A percentile compares a stretch with the other conserved stretches of the same genome.
These are phyloP conservation scores for Davidsoniella australis DNA, from an alignment of 2,329 filamentous ascomycete species.

Conservation along the genomic window DNA sequence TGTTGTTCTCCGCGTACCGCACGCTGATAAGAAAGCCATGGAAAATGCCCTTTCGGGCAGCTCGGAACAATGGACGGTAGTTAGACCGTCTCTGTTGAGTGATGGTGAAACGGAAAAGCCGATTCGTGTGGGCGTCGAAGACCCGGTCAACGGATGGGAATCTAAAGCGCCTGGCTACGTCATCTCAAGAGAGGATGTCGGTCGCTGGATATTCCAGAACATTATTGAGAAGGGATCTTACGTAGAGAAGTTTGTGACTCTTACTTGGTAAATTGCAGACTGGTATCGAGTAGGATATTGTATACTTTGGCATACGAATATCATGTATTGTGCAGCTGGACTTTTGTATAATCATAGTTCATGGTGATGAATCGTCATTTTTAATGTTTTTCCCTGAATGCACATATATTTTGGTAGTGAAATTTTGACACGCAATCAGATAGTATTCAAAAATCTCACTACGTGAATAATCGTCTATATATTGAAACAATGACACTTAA, in stretches of 20 bases:
- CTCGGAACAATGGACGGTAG: conserved; percentile 22
- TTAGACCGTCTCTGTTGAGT: conserved; percentile 23
- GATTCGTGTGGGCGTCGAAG: conserved; percentile 25
- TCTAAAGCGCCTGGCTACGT: conserved; percentile 27
- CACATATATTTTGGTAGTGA: too few species aligned
- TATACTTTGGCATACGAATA: too few species aligned
- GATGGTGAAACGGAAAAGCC: conserved; percentile 15
- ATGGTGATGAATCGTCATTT: too few species aligned
- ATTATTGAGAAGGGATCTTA: conserved; percentile 19
- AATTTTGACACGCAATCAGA: too few species aligned
- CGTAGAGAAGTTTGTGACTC: conserved; percentile 20
- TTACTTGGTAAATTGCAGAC: conserved; percentile 20
- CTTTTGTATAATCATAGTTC: too few species aligned
- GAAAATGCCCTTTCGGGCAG: conserved; percentile 20
- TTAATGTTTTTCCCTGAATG: too few species aligned
- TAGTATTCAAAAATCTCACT: too few species aligned
- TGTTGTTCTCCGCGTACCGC: conserved; percentile 24
- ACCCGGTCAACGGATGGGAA: conserved; percentile 19
- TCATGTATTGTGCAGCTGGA: too few species aligned
- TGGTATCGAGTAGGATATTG: neutral
- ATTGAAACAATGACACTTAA: neutral
- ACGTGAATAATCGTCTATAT: too few species aligned
- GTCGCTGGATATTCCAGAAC: conserved; percentile 29
- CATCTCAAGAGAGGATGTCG: conserved; percentile 30
- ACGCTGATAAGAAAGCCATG: conserved; percentile 31